These are phyloP conservation scores for Oryza coarctata DNA, from an alignment of 176 grass and related monocot species.

Conservation along the genomic window DNA sequence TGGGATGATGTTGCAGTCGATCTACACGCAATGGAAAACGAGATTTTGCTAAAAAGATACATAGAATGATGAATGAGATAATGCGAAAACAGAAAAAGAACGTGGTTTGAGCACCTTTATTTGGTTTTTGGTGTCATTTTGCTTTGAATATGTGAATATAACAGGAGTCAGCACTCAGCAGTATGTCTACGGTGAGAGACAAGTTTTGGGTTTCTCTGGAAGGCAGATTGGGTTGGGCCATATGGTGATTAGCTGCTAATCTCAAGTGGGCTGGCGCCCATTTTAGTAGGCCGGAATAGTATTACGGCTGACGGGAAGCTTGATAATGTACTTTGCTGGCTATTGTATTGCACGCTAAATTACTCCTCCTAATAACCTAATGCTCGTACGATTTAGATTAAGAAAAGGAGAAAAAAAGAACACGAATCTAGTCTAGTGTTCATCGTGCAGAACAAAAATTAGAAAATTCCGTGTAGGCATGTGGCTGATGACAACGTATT, in stretches of 20 bases:
- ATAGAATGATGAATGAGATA: not conserved
- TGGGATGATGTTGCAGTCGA: not conserved
- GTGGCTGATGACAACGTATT: not conserved
- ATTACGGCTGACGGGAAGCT: too few species aligned
- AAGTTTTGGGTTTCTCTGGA: too few species aligned
- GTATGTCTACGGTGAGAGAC: too few species aligned
- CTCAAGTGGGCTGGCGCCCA: too few species aligned
- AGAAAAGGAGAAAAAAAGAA: not conserved
- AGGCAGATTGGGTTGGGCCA: too few species aligned
- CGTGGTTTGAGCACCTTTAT: not conserved
- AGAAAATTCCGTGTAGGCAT: not conserved
- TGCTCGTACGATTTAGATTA: not conserved
- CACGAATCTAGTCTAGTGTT: not conserved
- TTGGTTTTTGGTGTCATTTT: not conserved
- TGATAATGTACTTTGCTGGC: too few species aligned
- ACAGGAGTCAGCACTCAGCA: not conserved
- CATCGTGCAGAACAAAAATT: not conserved
- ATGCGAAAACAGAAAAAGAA: not conserved
- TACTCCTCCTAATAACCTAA: not conserved
- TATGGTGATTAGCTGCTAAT: too few species aligned
- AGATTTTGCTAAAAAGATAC: too few species aligned
- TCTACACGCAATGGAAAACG: too few species aligned
- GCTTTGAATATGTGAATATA: slow-evolving; percentile 2
- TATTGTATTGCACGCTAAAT: not conserved
- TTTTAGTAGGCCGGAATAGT: too few species aligned